A percentile compares a stretch with the other conserved stretches of the same genome.
Evolutionary conservation across 108 stramenopile genomes (phyloP).

Genomic region (Conticribra weissflogii): DNA sequence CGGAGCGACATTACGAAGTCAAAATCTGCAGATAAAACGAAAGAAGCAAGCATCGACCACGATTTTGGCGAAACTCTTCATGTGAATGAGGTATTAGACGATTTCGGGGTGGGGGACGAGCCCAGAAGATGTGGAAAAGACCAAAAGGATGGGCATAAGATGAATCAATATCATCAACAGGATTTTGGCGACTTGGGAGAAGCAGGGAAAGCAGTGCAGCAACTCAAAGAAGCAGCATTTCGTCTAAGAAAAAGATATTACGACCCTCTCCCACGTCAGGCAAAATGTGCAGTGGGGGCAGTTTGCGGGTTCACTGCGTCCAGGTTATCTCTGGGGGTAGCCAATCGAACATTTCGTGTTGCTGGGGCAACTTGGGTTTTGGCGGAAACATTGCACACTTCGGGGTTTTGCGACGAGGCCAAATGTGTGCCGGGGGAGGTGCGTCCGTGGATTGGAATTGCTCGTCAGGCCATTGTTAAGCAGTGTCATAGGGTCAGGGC

Average conservation of each 20-base stretch:
- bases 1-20: background rate
- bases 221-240: constrained; percentile 24
- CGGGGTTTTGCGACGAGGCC: constrained; percentile 38
- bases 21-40: background rate
- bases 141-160: background rate
- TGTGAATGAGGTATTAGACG: background rate
- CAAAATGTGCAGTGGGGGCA: constrained; percentile 37
- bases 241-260: constrained; percentile 25
- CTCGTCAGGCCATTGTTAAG: constrained; percentile 10
- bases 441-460: constrained; percentile 40
- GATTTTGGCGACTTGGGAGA: background rate
- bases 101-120: background rate
- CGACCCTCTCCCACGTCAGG: constrained; percentile 29
- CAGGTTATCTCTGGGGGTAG: constrained; percentile 29
- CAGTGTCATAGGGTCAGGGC: constrained; percentile 26
- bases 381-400: constrained; percentile 31
- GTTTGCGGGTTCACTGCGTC: constrained; percentile 34
- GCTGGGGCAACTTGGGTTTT: constrained; percentile 37
- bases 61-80: background rate
- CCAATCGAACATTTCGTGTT: constrained; percentile 43
- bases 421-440: constrained; percentile 38
- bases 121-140: background rate
- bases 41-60: background rate
- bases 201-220: constrained; percentile 16
- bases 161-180: constrained; percentile 1